Conservation (phyloP, 257 asterid genomes). For the Ilex asprella region DNA sequence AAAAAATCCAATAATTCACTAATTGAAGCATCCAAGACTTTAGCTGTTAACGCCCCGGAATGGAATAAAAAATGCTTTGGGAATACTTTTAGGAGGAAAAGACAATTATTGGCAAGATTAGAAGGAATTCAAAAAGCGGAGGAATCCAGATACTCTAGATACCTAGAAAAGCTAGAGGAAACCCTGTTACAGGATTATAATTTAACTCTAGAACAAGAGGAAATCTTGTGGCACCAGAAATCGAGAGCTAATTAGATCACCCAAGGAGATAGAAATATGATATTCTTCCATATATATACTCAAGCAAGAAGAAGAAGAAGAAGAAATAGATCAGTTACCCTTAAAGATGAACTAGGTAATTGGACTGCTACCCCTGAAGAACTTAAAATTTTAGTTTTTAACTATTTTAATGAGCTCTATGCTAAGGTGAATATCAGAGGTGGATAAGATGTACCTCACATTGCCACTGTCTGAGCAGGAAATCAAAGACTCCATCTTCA, state of each 20-base stretch:
- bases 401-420: too few species aligned
- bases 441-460: too few species aligned
- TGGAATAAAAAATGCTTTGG: not conserved
- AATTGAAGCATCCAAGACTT: not conserved
- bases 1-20: not conserved
- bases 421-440: too few species aligned
- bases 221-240: too few species aligned
- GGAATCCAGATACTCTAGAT: too few species aligned
- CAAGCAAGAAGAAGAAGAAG: not conserved
- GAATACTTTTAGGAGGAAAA: not conserved
- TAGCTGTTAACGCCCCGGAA: too few species aligned
- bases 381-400: too few species aligned
- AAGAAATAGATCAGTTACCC: not conserved
- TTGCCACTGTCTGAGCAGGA: too few species aligned
- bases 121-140: not conserved
- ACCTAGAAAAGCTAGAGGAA: not conserved
- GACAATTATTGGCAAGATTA: not conserved
- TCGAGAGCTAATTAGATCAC: not conserved
- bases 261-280: not conserved
- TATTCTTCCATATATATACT: not conserved
- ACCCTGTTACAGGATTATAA: not conserved
- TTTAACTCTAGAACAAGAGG: not conserved
- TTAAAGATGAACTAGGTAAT: too few species aligned
- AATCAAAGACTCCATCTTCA: too few species aligned
- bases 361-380: too few species aligned